Conservation (phyloP, 805 yeast species). For the Hanseniaspora thailandica region DNA sequence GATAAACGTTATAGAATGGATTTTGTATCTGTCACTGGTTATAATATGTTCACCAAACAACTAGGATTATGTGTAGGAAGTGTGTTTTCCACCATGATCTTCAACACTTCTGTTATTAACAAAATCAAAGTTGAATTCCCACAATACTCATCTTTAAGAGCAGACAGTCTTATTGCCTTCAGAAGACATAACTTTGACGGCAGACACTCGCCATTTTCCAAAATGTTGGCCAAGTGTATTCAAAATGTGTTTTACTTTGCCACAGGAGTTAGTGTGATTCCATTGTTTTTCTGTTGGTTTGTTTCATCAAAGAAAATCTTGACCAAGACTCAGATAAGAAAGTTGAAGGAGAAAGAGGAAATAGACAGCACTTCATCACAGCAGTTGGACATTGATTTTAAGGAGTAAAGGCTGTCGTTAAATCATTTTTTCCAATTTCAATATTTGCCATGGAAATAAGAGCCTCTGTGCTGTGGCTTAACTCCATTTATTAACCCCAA, state of each 20-base stretch:
- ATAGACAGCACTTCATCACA: background rate
- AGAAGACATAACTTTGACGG: conserved; percentile 22
- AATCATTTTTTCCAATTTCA: too few relatives aligned
- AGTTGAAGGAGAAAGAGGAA: background rate
- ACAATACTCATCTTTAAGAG: conserved; percentile 14
- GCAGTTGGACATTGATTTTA: background rate
- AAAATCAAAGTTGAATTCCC: conserved; percentile 15
- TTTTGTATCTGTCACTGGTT: conserved; percentile 22
- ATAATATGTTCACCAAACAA: conserved; percentile 21
- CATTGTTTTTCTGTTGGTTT: conserved; percentile 19
- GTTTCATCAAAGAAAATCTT: conserved; percentile 18
- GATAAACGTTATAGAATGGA: conserved; percentile 19
- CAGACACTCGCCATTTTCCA: conserved; percentile 17
- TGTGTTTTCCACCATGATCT: conserved; percentile 22
- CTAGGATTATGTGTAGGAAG: conserved; percentile 24
- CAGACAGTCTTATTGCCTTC: conserved; percentile 19
- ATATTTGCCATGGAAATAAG: too few relatives aligned
- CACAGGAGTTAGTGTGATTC: conserved; percentile 18
- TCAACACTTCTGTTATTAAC: conserved; percentile 20
- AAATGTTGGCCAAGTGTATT: conserved; percentile 18
- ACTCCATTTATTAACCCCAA: too few relatives aligned
- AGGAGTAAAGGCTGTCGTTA: background rate
- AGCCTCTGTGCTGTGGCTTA: too few relatives aligned
- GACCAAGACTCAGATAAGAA: background rate
- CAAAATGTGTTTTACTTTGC: conserved; percentile 23